A percentile compares a stretch with the other conserved stretches of the same genome.
phyloP scores from a whole-genome alignment of 2,329 filamentous ascomycete species.

The Pseudopyrenochaeta lycopersici region DNA sequence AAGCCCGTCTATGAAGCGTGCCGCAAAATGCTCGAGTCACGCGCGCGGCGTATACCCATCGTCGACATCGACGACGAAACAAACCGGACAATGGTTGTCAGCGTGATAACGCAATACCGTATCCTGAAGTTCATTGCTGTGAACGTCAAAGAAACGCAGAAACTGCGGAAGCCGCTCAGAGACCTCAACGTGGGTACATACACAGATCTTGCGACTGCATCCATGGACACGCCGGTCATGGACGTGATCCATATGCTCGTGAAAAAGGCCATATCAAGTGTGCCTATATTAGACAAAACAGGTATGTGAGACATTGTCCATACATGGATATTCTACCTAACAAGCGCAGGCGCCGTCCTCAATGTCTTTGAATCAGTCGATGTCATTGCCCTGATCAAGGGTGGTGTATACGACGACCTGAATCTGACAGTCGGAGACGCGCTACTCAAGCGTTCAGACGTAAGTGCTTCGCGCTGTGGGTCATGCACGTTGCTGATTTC shows the following conservation, averaged over 20 bases:
- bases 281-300: constrained; percentile 88
- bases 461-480: constrained; percentile 46
- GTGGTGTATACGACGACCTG: constrained; percentile 90
- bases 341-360: constrained; percentile 69
- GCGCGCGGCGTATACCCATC: constrained; percentile 90
- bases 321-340: constrained; percentile 5
- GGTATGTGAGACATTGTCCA: constrained; percentile 47
- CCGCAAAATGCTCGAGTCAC: constrained; percentile 90
- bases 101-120: constrained; percentile 96
- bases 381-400: constrained; percentile 94
- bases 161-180: constrained; percentile 84
- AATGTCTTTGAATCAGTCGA: constrained; percentile 99
- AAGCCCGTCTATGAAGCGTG: constrained; percentile 94
- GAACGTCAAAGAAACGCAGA: constrained; percentile 87
- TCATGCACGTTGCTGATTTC: constrained; percentile 21
- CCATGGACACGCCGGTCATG: constrained; percentile 90
- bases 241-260: constrained; percentile 95
- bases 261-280: constrained; percentile 89
- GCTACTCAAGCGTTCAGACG: constrained; percentile 81
- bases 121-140: constrained; percentile 99
- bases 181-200: constrained; percentile 90
- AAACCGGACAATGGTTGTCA: constrained; percentile 88
- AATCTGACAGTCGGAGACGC: constrained; percentile 88
- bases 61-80: constrained; percentile 96
- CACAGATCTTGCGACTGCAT: constrained; percentile 78